Base-by-base conservation (phyloP, 805 yeast species). In the Isabelozyma gotoi region DNA sequence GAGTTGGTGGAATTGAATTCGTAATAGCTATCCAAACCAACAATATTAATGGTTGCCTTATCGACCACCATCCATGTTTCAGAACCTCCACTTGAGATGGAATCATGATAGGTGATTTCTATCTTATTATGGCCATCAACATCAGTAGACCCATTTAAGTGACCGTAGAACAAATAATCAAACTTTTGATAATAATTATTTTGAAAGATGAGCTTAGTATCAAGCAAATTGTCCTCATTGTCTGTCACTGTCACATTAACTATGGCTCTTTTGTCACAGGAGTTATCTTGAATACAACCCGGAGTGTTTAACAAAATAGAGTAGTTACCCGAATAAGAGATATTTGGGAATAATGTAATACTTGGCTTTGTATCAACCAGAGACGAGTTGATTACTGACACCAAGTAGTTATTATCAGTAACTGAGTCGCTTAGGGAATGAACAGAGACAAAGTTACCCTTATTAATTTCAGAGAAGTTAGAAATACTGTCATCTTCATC, bases 121-220 rank as follows among this genome's bases (percentile, higher is more conserved):
- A 70, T 57, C 44, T 55, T 62, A 42, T 57, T 68, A 33, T 51
- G 55, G 5, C 67, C 69, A 31, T 49, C 46, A 21, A 40, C 35
- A 5, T 47, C 40, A 20, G 52, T 50, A n/a, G 68, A 57, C 1
- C 78, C 77, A 17, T 78, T 73, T 39, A 91, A 60, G 46, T 78
- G 80, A 1, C 98, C 99, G 35, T 76, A 68, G 60, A 67, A 92
- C 6, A 94, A 57, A 15, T 76, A 71, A 62, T 94, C 98, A 60
- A 88, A 92, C 61, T 94, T 94, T 39, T 83, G 77, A 43, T 80
- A 76, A 29, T 80, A 71, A 60, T 94, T 94, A 38, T 88, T 89
- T 65, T 94, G 98, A 59, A 81, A 89, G 17, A 92, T 69, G 34
- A 74, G 50, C 2, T 66, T 51, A 1, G 80, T 54, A 2, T 74